phyloP scores from a whole-genome alignment of 306 rosid species.

The Sechiopsis laciniata region DNA sequence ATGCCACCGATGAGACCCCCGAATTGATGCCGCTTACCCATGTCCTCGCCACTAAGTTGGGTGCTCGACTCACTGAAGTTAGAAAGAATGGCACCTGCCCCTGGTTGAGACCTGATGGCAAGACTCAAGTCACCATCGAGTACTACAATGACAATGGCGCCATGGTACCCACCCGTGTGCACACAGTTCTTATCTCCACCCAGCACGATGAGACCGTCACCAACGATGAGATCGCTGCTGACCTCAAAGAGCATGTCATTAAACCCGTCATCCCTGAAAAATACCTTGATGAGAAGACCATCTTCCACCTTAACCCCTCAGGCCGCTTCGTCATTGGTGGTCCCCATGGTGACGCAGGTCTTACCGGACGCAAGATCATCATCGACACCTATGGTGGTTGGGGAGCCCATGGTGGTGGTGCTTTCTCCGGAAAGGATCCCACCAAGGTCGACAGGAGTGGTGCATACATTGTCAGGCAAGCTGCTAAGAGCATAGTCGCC shows the following conservation, averaged over 20 bases:
- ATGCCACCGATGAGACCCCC: slow-evolving; percentile 98
- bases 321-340: slow-evolving; percentile 99
- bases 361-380: slow-evolving; percentile 94
- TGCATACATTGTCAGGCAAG: slow-evolving; percentile 92
- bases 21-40: slow-evolving; percentile 92
- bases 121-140: slow-evolving; percentile 96
- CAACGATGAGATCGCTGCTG: slow-evolving; percentile 90
- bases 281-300: slow-evolving; percentile 93
- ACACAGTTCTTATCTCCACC: slow-evolving; percentile 97
- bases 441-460: slow-evolving; percentile 99
- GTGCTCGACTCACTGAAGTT: slow-evolving; percentile 89
- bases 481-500: slow-evolving; percentile 95
- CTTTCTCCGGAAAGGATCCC: slow-evolving; percentile 99
- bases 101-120: slow-evolving; percentile 98
- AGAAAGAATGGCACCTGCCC: slow-evolving; percentile 92
- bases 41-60: slow-evolving; percentile 93
- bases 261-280: slow-evolving; percentile 94
- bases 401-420: slow-evolving; percentile 99
- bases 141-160: slow-evolving; percentile 88
- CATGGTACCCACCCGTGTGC: slow-evolving; percentile 92
- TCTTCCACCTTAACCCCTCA: slow-evolving; percentile 99
- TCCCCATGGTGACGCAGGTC: slow-evolving; percentile 99
- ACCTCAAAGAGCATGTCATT: slow-evolving; percentile 91
- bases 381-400: slow-evolving; percentile 97
- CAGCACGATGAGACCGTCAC: slow-evolving; percentile 97